These are phyloP conservation scores for Hanseniaspora osmophila DNA, from an alignment of 805 yeast genomes.

Conservation along the genomic window DNA sequence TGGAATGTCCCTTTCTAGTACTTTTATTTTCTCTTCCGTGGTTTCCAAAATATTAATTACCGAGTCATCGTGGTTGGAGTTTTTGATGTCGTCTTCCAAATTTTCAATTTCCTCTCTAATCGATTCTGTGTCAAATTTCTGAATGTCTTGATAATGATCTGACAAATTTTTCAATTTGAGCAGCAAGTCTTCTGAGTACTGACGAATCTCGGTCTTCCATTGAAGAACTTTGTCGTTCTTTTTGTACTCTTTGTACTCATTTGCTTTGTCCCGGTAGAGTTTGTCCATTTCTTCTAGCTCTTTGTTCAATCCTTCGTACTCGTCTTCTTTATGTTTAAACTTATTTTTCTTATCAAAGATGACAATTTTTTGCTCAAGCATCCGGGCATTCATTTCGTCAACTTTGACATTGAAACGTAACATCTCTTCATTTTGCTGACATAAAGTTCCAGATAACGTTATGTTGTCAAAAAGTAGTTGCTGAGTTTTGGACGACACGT, in stretches of 20 bases:
- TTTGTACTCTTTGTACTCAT: slow-evolving; percentile 12
- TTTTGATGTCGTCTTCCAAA: slow-evolving; percentile 32
- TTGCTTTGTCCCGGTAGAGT: slow-evolving; percentile 19
- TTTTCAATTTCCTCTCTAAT: slow-evolving; percentile 29
- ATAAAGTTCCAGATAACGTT: slow-evolving; percentile 11
- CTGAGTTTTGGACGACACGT: slow-evolving; percentile 27
- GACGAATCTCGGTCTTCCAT: slow-evolving; percentile 19
- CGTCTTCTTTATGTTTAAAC: slow-evolving; percentile 18
- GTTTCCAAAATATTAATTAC: slow-evolving; percentile 22
- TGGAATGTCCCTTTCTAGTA: slow-evolving; percentile 14
- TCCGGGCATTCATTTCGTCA: slow-evolving; percentile 16
- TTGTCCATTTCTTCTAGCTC: slow-evolving; percentile 17
- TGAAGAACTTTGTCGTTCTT: slow-evolving; percentile 14
- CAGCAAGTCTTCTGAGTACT: slow-evolving; percentile 28
- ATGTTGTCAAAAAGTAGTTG: slow-evolving; percentile 21
- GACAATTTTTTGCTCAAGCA: slow-evolving; percentile 16
- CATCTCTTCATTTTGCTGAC: slow-evolving; percentile 13
- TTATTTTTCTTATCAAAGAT: slow-evolving; percentile 29
- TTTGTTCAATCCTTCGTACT: slow-evolving; percentile 19
- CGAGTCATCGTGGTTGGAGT: slow-evolving; percentile 26
- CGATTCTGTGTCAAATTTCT: slow-evolving; percentile 25
- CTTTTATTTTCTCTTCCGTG: slow-evolving; percentile 14
- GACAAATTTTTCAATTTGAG: slow-evolving; percentile 29
- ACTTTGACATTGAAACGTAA: slow-evolving; percentile 12
- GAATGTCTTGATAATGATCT: slow-evolving; percentile 22